A percentile compares a stretch with the other conserved stretches of the same genome.
These are phyloP conservation scores for Eucalyptus polyanthemos DNA, from an alignment of 345 rosid genomes.

Conservation along the genomic window DNA sequence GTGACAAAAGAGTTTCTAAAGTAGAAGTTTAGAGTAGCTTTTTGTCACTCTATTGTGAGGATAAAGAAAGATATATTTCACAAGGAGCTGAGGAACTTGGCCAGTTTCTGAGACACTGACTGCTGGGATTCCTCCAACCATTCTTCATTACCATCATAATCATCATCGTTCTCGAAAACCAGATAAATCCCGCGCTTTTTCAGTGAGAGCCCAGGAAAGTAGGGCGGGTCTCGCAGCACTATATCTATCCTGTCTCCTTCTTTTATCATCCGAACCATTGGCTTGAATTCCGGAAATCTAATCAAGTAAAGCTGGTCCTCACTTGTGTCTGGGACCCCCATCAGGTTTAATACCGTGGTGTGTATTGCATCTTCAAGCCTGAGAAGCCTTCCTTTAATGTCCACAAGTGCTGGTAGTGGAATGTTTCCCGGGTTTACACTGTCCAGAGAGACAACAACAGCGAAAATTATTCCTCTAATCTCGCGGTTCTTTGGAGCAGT, in stretches of 20 bases:
- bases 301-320: conserved; percentile 41
- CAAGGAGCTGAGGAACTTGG: conserved; percentile 19
- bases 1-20: background rate
- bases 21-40: background rate
- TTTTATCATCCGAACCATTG: conserved; percentile 15
- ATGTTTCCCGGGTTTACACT: conserved; percentile 9
- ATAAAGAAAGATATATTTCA: background rate
- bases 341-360: conserved; percentile 5
- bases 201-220: conserved; percentile 11
- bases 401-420: conserved; percentile 13
- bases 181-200: conserved; percentile 30
- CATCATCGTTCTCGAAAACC: conserved; percentile 35
- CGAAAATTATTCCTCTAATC: conserved; percentile 30
- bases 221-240: background rate
- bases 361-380: background rate
- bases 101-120: conserved; percentile 25
- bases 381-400: conserved; percentile 21
- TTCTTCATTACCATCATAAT: conserved; percentile 25
- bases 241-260: conserved; percentile 25
- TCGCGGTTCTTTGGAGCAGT: conserved; percentile 19
- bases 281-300: conserved; percentile 16
- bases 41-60: background rate
- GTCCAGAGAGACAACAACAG: conserved; percentile 32
- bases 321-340: conserved; percentile 34
- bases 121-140: conserved; percentile 15